Percentiles rank a stretch among this genome's conserved stretches.
Conservation (phyloP, 2,329 filamentous ascomycete species). For the Xylariaceae sp. region DNA sequence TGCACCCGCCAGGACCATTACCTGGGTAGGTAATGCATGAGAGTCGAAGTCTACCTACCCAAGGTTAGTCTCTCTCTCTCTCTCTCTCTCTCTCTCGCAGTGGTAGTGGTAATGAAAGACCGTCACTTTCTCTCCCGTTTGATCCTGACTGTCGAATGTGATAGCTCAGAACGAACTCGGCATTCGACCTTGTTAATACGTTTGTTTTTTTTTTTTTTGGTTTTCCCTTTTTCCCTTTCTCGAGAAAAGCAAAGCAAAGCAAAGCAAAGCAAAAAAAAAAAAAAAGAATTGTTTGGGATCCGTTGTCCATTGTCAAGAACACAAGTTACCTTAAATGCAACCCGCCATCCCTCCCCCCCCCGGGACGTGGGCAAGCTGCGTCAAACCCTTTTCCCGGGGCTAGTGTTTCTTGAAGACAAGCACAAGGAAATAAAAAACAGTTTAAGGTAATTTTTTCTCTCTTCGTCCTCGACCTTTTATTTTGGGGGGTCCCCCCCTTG, state of each 20-base stretch:
- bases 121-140: slow-evolving; percentile 3
- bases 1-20: no score
- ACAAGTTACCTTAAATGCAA: slow-evolving; percentile 16
- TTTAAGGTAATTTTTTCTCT: no score
- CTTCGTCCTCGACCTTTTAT: no score
- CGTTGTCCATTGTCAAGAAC: no score
- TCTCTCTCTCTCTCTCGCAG: background rate
- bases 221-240: no score
- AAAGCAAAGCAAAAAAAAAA: slow-evolving; percentile 3
- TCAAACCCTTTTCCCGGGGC: slow-evolving; percentile 12
- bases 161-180: slow-evolving; percentile 21
- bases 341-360: slow-evolving; percentile 11
- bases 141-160: slow-evolving; percentile 20
- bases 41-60: background rate
- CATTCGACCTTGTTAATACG: background rate
- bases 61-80: background rate
- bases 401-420: slow-evolving; percentile 6
- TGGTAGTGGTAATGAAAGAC: no score
- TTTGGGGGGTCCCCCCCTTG: no score
- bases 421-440: background rate
- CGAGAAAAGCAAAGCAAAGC: no score
- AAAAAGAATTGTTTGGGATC: slow-evolving; percentile 17
- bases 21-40: background rate
- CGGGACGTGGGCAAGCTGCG: slow-evolving; percentile 25
- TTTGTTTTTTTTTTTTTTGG: no score